Evolutionary conservation across 345 rosid genomes (phyloP).

Genomic region (Hevea brasiliensis): DNA sequence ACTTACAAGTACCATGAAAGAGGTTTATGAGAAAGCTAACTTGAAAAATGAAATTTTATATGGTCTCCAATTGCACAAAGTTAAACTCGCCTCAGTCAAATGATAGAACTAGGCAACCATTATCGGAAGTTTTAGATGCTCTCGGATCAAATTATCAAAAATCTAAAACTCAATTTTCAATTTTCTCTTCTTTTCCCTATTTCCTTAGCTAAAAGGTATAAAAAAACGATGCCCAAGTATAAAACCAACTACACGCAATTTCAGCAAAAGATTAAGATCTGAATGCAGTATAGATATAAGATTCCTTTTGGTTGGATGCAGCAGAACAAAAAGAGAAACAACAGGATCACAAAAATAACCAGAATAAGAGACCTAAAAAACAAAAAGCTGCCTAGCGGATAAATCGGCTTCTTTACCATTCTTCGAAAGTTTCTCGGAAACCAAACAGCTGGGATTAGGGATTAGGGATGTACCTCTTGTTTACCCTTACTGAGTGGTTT

Average conservation of each 20-base stretch:
- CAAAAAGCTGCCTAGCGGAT: not conserved
- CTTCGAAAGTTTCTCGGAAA: not conserved
- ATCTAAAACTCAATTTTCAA: too few species aligned
- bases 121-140: too few species aligned
- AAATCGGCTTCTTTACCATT: not conserved
- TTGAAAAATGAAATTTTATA: not conserved
- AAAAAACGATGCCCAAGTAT: too few species aligned
- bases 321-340: not conserved
- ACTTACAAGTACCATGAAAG: not conserved
- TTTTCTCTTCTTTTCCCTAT: too few species aligned
- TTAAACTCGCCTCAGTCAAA: too few species aligned
- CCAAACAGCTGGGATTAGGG: slow-evolving; percentile 8
- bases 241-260: too few species aligned
- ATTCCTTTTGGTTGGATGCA: not conserved
- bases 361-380: not conserved
- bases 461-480: slow-evolving; percentile 62
- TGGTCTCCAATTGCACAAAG: not conserved
- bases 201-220: too few species aligned
- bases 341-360: not conserved
- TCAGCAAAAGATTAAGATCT: not conserved
- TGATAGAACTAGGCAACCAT: too few species aligned
- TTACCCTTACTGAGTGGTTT: slow-evolving; percentile 97
- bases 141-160: too few species aligned
- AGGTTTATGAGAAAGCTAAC: not conserved
- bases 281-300: not conserved